phyloP scores from a whole-genome alignment of 1,284 basidiomycete species.

The Pseudozyma hubeiensis region DNA sequence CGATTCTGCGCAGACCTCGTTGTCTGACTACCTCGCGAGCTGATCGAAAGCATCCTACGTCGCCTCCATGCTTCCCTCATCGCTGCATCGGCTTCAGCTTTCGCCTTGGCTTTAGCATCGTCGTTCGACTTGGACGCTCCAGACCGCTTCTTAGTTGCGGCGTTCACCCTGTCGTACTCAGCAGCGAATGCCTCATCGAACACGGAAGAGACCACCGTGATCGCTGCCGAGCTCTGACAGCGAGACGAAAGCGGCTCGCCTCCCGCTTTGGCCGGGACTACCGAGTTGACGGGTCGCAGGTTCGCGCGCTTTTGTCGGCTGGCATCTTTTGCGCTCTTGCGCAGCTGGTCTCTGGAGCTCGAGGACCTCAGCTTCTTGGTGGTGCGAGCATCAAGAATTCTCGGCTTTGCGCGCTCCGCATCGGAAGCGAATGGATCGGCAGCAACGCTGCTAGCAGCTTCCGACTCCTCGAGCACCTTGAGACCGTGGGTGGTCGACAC shows the following conservation, averaged over 20 bases:
- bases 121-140: background rate
- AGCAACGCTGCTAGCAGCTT: constrained; percentile 14
- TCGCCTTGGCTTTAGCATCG: constrained; percentile 26
- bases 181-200: constrained; percentile 42
- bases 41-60: constrained; percentile 39
- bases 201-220: constrained; percentile 36
- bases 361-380: constrained; percentile 28
- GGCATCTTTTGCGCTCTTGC: constrained; percentile 8
- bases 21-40: constrained; percentile 39
- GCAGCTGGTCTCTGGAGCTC: constrained; percentile 26
- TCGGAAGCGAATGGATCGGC: constrained; percentile 36
- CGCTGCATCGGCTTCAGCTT: constrained; percentile 33
- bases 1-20: constrained; percentile 11
- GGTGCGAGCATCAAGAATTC: constrained; percentile 1
- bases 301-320: constrained; percentile 29
- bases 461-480: constrained; percentile 31
- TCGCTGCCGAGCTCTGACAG: constrained; percentile 32
- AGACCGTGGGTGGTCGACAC: constrained; percentile 39
- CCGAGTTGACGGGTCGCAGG: constrained; percentile 9
- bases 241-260: constrained; percentile 15
- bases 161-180: constrained; percentile 6
- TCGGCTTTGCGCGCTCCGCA: constrained; percentile 15
- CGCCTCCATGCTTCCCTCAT: constrained; percentile 29
- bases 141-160: background rate
- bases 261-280: constrained; percentile 6